These are phyloP conservation scores for Pleurotus citrinopileatus DNA, from an alignment of 768 basidiomycete genomes.

Conservation along the genomic window DNA sequence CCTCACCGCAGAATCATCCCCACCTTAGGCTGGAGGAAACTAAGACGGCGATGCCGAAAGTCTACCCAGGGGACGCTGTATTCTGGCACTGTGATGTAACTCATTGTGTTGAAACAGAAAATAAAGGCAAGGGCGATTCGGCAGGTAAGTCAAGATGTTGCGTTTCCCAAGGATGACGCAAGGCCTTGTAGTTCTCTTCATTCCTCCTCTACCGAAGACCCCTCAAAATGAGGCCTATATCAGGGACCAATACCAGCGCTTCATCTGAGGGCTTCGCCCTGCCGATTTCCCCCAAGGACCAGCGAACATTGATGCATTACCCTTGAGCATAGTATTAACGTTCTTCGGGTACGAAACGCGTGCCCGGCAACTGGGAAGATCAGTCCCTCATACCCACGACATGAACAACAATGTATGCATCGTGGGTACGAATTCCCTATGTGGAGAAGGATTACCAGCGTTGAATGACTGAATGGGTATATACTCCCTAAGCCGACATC, in stretches of 20 bases:
- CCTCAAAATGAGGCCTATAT: slow-evolving; percentile 61
- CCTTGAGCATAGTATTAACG: no score
- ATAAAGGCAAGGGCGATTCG: slow-evolving; percentile 53
- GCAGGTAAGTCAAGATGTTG: background rate
- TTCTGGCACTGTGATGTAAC: slow-evolving; percentile 72
- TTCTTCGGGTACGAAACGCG: no score
- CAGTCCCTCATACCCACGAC: no score
- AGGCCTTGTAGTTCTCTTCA: slow-evolving; percentile 84
- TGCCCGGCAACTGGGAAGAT: no score
- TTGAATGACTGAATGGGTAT: no score
- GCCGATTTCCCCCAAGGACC: slow-evolving; percentile 65
- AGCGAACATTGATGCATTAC: no score
- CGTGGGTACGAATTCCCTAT: no score
- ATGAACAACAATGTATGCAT: no score
- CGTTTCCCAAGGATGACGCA: no score
- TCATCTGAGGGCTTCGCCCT: slow-evolving; percentile 61
- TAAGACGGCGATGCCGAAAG: slow-evolving; percentile 70
- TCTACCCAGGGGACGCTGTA: slow-evolving; percentile 74
- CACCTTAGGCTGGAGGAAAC: slow-evolving; percentile 60
- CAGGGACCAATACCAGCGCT: slow-evolving; percentile 57
- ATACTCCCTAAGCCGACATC: no score
- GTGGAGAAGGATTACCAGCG: no score
- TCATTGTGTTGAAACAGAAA: slow-evolving; percentile 48
- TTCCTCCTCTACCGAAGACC: slow-evolving; percentile 68
- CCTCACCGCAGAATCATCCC: slow-evolving; percentile 63